phyloP scores from a whole-genome alignment of 805 yeast species.

The Maudiozyma pseudohumilis region DNA sequence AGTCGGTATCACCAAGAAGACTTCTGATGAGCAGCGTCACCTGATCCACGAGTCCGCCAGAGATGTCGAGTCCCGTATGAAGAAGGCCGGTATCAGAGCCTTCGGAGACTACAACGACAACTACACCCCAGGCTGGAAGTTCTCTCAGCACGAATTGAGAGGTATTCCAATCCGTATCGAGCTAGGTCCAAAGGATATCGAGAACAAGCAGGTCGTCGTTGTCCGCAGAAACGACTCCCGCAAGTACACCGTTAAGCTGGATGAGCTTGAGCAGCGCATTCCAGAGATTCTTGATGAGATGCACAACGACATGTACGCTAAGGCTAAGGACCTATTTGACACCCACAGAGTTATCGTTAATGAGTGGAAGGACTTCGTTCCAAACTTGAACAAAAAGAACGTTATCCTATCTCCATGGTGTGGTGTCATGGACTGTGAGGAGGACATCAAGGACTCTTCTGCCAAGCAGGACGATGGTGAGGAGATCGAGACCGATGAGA shows the following conservation, averaged over 20 bases:
- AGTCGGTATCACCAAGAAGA: constrained; percentile 85
- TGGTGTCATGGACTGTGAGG: constrained; percentile 91
- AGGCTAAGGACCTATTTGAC: constrained; percentile 78
- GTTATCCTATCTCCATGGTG: constrained; percentile 96
- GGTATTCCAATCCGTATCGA: constrained; percentile 93
- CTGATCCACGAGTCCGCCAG: constrained; percentile 62
- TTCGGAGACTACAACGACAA: constrained; percentile 83
- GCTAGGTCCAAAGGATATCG: constrained; percentile 92
- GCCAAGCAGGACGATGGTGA: constrained; percentile 68
- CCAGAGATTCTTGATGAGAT: constrained; percentile 73
- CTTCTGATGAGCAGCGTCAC: constrained; percentile 64
- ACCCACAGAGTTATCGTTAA: constrained; percentile 72
- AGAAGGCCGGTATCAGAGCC: constrained; percentile 58
- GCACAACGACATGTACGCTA: constrained; percentile 62
- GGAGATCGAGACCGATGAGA: constrained; percentile 84
- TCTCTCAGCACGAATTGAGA: constrained; percentile 92
- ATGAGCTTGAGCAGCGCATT: constrained; percentile 52
- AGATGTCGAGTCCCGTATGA: constrained; percentile 53
- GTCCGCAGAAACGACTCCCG: constrained; percentile 89
- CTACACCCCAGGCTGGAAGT: constrained; percentile 98
- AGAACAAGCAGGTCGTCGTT: constrained; percentile 66
- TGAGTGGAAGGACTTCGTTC: constrained; percentile 88
- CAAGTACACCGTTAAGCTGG: constrained; percentile 58
- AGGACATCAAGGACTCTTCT: constrained; percentile 87
- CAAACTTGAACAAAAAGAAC: constrained; percentile 82